These are phyloP conservation scores for Populus hybrid DNA, from an alignment of 441 rosid genomes.

Conservation along the genomic window DNA sequence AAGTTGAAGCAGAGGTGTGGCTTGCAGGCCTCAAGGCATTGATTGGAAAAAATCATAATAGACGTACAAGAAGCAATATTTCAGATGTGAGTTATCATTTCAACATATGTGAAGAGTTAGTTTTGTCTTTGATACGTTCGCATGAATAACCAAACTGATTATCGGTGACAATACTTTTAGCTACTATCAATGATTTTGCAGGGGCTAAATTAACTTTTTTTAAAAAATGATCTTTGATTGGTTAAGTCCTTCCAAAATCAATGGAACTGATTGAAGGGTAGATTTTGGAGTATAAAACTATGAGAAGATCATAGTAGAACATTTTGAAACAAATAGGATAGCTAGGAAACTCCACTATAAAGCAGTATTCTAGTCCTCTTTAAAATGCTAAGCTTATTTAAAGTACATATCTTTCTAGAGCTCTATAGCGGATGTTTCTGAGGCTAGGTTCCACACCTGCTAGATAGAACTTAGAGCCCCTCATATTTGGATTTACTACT, in stretches of 20 bases:
- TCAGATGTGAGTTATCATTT: conserved; percentile 55
- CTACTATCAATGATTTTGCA: background rate
- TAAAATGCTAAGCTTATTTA: background rate
- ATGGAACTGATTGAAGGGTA: background rate
- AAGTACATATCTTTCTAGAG: background rate
- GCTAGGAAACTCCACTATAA: background rate
- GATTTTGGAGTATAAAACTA: background rate
- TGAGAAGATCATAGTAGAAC: background rate
- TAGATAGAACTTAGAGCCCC: background rate
- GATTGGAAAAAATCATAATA: conserved; percentile 41
- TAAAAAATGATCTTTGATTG: too few species aligned
- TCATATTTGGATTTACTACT: background rate
- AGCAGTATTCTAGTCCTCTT: background rate
- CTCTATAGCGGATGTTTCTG: background rate
- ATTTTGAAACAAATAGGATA: background rate
- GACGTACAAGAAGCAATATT: conserved; percentile 62
- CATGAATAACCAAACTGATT: background rate
- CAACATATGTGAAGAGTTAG: background rate
- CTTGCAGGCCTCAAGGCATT: conserved; percentile 68
- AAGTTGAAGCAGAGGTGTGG: conserved; percentile 88
- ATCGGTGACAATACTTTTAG: background rate
- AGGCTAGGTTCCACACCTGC: background rate
- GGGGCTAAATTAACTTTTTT: background rate
- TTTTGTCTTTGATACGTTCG: background rate
- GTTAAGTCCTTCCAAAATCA: background rate